A percentile compares a stretch with the other conserved stretches of the same genome.
Evolutionary conservation across 805 yeast species (phyloP).

Genomic region (Wickerhamiella lipophila): DNA sequence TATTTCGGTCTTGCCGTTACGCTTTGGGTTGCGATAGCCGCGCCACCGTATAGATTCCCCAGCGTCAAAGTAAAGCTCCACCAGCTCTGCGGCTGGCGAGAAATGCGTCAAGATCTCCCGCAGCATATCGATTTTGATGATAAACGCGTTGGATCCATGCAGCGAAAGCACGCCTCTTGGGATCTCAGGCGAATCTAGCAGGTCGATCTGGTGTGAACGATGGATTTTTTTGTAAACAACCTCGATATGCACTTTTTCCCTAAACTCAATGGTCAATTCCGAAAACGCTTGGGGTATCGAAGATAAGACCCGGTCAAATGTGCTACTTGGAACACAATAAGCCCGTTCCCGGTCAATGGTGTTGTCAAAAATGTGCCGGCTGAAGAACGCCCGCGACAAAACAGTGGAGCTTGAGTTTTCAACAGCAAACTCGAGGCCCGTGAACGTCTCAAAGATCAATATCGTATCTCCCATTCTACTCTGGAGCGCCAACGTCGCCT

Average conservation of each 20-base stretch:
- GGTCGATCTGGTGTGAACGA: constrained; percentile 3
- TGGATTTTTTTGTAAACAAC: background rate
- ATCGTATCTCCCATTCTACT: background rate
- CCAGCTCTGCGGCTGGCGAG: constrained; percentile 18
- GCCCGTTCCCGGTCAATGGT: background rate
- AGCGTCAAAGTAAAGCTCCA: constrained; percentile 15
- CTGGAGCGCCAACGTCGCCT: background rate
- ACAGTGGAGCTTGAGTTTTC: constrained; percentile 6
- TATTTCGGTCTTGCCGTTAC: constrained; percentile 6
- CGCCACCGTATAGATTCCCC: constrained; percentile 13
- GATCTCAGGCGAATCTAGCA: background rate
- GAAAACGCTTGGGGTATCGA: background rate
- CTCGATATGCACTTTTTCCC: background rate
- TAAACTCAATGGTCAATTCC: background rate
- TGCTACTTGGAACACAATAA: background rate
- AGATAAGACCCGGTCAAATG: background rate
- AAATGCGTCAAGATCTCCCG: constrained; percentile 6
- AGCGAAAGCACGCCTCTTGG: background rate
- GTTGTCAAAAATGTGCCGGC: background rate
- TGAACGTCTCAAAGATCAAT: background rate
- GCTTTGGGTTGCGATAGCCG: constrained; percentile 12
- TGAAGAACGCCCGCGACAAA: background rate
- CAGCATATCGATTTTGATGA: background rate
- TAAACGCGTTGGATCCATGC: background rate
- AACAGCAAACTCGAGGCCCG: constrained; percentile 1